phyloP scores from a whole-genome alignment of 495 filamentous ascomycete species.

The Massariosphaeria phaeospora region DNA sequence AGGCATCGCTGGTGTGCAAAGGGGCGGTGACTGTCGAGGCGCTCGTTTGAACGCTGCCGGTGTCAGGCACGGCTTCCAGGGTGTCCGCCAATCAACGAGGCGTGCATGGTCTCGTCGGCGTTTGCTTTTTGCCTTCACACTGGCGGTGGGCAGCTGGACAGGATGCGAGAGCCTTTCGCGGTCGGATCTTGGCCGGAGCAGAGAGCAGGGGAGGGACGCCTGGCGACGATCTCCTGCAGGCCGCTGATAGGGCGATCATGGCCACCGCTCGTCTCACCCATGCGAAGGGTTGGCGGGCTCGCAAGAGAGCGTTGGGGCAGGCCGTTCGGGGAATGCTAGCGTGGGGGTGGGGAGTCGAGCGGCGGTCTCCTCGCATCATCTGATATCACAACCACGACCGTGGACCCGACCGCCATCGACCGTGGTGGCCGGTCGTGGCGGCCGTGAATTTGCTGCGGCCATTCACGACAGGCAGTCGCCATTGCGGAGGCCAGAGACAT shows the following conservation, averaged over 20 bases:
- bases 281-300: conserved; percentile 30
- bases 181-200: conserved; percentile 32
- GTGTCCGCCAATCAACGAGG: neutral
- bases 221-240: conserved; percentile 33
- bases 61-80: conserved; percentile 30
- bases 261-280: conserved; percentile 33
- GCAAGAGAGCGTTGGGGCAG: conserved; percentile 16
- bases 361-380: conserved; percentile 21
- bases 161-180: conserved; percentile 11
- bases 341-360: conserved; percentile 28
- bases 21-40: conserved; percentile 33
- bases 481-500: conserved; percentile 6
- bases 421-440: conserved; percentile 24
- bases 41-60: conserved; percentile 28
- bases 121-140: conserved; percentile 23
- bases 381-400: conserved; percentile 28
- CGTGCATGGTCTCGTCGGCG: conserved; percentile 17
- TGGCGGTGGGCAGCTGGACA: conserved; percentile 11
- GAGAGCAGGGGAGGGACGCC: conserved; percentile 24
- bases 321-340: conserved; percentile 15
- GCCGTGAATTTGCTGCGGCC: neutral
- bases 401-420: conserved; percentile 1
- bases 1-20: conserved; percentile 25
- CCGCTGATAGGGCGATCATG: conserved; percentile 30
- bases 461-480: conserved; percentile 22